A percentile compares a stretch with the other conserved stretches of the same genome.
Evolutionary conservation across 2,329 filamentous ascomycete species (phyloP).

Genomic region (Colletotrichum acutatum): DNA sequence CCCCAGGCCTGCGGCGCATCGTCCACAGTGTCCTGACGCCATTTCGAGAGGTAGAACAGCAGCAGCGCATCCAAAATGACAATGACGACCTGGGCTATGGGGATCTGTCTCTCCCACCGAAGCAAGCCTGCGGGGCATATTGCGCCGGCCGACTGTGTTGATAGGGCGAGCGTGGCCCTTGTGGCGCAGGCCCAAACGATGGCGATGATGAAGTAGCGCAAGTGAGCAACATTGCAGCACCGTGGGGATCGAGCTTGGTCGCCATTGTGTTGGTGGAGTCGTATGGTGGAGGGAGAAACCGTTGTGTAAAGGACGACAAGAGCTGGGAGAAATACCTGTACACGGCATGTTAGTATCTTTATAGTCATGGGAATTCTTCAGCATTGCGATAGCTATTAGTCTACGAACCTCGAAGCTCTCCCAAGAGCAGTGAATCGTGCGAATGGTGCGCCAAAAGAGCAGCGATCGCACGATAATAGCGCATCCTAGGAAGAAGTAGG

Average conservation of each 20-base stretch:
- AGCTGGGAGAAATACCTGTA: slow-evolving; percentile 46
- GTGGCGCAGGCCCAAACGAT: slow-evolving; percentile 46
- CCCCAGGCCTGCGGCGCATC: slow-evolving; percentile 39
- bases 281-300: slow-evolving; percentile 36
- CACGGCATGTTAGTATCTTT: neutral
- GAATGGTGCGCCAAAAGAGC: slow-evolving; percentile 45
- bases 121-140: slow-evolving; percentile 43
- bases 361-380: too few relatives aligned
- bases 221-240: slow-evolving; percentile 8
- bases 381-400: neutral
- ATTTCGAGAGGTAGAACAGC: slow-evolving; percentile 40
- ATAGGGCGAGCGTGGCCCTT: slow-evolving; percentile 40
- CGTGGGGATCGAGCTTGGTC: slow-evolving; percentile 32
- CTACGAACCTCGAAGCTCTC: slow-evolving; percentile 46
- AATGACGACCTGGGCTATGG: slow-evolving; percentile 42
- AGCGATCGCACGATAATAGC: slow-evolving; percentile 41
- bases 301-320: slow-evolving; percentile 40
- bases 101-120: slow-evolving; percentile 42
- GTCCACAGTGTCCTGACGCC: slow-evolving; percentile 41
- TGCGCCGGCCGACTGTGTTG: slow-evolving; percentile 41
- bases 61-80: slow-evolving; percentile 45
- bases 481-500: slow-evolving; percentile 38
- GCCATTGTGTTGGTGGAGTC: slow-evolving; percentile 39
- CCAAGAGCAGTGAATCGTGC: slow-evolving; percentile 47
- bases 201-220: slow-evolving; percentile 40